A percentile compares a stretch with the other conserved stretches of the same genome.
These are phyloP conservation scores for Mucor irregularis DNA, from an alignment of 371 early-diverging fungal genomes.

Conservation along the genomic window DNA sequence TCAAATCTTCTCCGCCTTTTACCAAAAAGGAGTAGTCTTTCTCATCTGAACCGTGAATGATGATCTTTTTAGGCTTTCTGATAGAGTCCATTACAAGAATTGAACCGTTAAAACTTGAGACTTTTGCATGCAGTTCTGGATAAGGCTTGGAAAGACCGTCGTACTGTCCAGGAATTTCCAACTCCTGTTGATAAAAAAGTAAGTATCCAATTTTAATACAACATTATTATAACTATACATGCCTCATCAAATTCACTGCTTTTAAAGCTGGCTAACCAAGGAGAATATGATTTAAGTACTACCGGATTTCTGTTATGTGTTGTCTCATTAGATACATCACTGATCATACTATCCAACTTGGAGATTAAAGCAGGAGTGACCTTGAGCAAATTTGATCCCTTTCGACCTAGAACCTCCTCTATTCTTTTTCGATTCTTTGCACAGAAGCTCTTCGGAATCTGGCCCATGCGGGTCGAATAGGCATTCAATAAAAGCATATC, in stretches of 20 bases:
- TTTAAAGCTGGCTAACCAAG: constrained; percentile 64
- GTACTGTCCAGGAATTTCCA: constrained; percentile 83
- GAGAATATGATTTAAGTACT: constrained; percentile 60
- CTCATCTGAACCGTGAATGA: constrained; percentile 74
- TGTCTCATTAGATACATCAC: neutral
- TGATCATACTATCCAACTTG: neutral
- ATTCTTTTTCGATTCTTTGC: constrained; percentile 49
- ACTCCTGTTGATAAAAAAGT: constrained; percentile 16
- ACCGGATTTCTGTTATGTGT: neutral
- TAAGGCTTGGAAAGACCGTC: constrained; percentile 48
- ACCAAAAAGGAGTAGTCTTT: constrained; percentile 70
- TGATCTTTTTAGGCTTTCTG: constrained; percentile 71
- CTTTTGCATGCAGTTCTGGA: constrained; percentile 54
- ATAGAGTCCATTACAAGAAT: constrained; percentile 71
- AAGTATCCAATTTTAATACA: neutral
- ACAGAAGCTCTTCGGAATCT: constrained; percentile 52
- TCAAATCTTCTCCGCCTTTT: constrained; percentile 84
- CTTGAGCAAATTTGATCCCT: constrained; percentile 41
- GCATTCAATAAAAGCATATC: constrained; percentile 32
- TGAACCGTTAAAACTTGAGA: constrained; percentile 62
- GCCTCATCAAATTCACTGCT: constrained; percentile 40
- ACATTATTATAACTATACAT: constrained; percentile 17
- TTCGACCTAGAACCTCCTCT: constrained; percentile 44
- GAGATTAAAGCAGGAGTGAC: neutral
- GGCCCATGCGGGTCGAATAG: constrained; percentile 22